Evolutionary conservation across 139 green algal genomes (phyloP), one percentile per base, ranked within the genome.

Genomic region (Haematococcus lacustris): DNA sequence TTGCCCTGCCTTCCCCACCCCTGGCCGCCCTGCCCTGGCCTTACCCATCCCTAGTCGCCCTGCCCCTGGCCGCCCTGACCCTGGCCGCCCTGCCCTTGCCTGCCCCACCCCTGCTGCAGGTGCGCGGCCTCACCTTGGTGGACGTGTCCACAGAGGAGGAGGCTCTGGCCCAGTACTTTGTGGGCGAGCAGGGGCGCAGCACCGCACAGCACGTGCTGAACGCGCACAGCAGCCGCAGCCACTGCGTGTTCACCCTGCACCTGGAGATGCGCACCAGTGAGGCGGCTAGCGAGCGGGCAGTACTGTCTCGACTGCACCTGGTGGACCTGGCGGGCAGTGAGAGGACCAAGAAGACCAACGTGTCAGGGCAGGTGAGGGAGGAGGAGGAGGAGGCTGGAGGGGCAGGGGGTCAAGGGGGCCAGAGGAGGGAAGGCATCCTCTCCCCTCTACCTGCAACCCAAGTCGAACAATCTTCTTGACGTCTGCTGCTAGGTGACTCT

Each of bases 321-420:
- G 83, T 94, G 60, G 90, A 95, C 78, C 76, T 96, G 69, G 91
- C 90, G 9, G 91, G 91, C 7, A 88, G 75, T 38, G 91, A 96
- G 80, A 76, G 91, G 47, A 88, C 87, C 33, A 96, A 96, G 78
- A 93, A 94, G 76, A 89, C 85, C 38, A 63, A 79, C 33, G 83
- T 77, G 9, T 77, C 62, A 21, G 84, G 77, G 1, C 65, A 74
- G 38, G 40, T 72, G 50, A 35, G 51, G 51, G 60, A n/a, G n/a
- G n/a, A n/a, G n/a, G n/a, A n/a, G n/a, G n/a, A n/a, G n/a, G n/a
- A n/a, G n/a, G n/a, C n/a, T n/a, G n/a, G n/a, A n/a, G n/a, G n/a
- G n/a, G n/a, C n/a, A n/a, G n/a, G n/a, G n/a, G n/a, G n/a, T n/a
- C n/a, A n/a, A n/a, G n/a, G n/a, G n/a, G n/a, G n/a, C n/a, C n/a